phyloP scores from a whole-genome alignment of 164 flowering plant species.

The Dillenia suffruticosa region DNA sequence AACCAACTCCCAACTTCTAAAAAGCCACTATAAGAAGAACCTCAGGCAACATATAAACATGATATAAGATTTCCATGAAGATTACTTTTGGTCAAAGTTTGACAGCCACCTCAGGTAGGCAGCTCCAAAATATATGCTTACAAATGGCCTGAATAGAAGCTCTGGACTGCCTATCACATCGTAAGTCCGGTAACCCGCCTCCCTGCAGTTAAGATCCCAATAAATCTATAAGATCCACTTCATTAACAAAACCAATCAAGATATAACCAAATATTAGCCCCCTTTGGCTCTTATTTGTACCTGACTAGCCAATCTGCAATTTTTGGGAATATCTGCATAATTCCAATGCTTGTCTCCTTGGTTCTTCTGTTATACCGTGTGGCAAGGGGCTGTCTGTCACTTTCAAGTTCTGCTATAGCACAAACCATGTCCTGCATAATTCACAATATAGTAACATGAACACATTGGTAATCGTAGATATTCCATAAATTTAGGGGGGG shows the following conservation, averaged over 20 bases:
- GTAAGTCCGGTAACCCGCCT: slow-evolving; percentile 49
- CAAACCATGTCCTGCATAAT: slow-evolving; percentile 73
- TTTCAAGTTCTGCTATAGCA: slow-evolving; percentile 85
- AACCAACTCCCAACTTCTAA: too few species aligned
- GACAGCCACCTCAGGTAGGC: slow-evolving; percentile 82
- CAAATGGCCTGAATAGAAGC: slow-evolving; percentile 61
- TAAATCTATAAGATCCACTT: not conserved
- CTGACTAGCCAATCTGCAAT: slow-evolving; percentile 63
- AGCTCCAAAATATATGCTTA: slow-evolving; percentile 73
- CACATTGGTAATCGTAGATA: too few species aligned
- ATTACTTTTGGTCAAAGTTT: slow-evolving; percentile 61
- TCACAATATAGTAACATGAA: slow-evolving; percentile 1
- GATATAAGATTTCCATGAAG: not conserved
- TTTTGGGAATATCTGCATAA: slow-evolving; percentile 71
- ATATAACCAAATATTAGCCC: too few species aligned
- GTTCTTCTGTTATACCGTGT: slow-evolving; percentile 47
- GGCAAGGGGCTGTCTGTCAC: slow-evolving; percentile 70
- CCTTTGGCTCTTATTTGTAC: slow-evolving; percentile 24
- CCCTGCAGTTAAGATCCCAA: slow-evolving; percentile 42
- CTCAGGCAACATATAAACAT: too few species aligned
- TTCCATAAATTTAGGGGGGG: too few species aligned
- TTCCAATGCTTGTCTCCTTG: slow-evolving; percentile 60
- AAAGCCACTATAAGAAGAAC: too few species aligned
- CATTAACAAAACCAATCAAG: too few species aligned
- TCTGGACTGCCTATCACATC: slow-evolving; percentile 41